phyloP scores from a whole-genome alignment of 805 yeast species.

The Ascoidea tarda region DNA sequence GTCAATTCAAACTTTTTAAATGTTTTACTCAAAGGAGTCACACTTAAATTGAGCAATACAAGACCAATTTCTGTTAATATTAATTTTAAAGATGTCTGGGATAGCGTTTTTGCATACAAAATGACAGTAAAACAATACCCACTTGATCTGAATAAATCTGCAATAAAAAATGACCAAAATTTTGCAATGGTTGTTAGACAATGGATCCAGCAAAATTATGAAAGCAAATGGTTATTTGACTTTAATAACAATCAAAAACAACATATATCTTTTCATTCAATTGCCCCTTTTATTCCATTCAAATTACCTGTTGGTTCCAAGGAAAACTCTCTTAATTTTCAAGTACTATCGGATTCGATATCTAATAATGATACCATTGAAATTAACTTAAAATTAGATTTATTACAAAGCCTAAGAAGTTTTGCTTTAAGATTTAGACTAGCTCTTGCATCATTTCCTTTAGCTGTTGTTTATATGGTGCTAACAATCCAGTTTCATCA shows the following conservation, averaged over 20 bases:
- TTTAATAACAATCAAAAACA: constrained; percentile 25
- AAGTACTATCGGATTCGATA: constrained; percentile 28
- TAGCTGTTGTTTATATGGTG: constrained; percentile 38
- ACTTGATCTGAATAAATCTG: constrained; percentile 3
- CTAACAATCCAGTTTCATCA: constrained; percentile 38
- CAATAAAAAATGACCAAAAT: constrained; percentile 6
- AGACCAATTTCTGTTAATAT: constrained; percentile 32
- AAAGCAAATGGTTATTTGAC: constrained; percentile 68
- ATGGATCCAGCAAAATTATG: constrained; percentile 46
- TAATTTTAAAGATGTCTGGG: constrained; percentile 42
- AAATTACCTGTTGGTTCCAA: background rate
- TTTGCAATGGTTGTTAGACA: constrained; percentile 46
- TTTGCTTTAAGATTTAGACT: constrained; percentile 68
- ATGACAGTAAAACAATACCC: constrained; percentile 13
- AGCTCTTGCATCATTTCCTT: constrained; percentile 56
- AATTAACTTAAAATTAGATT: constrained; percentile 29
- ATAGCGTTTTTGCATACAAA: constrained; percentile 43
- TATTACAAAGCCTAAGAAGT: constrained; percentile 46
- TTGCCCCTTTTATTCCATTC: constrained; percentile 59
- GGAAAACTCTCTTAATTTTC: constrained; percentile 21
- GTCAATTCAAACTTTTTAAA: constrained; percentile 9
- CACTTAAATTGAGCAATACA: constrained; percentile 24
- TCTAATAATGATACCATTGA: constrained; percentile 3
- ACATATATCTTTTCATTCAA: constrained; percentile 38
- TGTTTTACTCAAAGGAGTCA: constrained; percentile 13